Conservation (phyloP, 2,329 filamentous ascomycete genomes). For the Colletotrichum paranaense region DNA sequence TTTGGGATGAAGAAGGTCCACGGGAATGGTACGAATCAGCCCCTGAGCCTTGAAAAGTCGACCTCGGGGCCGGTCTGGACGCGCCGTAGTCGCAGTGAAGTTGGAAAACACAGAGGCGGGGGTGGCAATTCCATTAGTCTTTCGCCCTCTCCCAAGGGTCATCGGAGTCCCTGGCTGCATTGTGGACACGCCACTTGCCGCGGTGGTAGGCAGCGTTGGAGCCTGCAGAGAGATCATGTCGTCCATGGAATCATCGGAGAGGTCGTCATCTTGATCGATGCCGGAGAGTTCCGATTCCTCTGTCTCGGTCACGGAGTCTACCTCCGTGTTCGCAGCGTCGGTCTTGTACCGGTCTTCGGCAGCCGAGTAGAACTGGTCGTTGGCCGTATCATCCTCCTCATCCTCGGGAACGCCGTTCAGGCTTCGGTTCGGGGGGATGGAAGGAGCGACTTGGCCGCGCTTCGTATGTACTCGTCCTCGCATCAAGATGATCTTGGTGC, state of each 20-base stretch:
- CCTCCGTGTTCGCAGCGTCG: constrained; percentile 68
- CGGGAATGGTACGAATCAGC: constrained; percentile 76
- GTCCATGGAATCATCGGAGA: constrained; percentile 92
- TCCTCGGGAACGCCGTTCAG: constrained; percentile 70
- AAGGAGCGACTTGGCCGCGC: constrained; percentile 57
- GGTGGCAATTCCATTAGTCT: constrained; percentile 79
- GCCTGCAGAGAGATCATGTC: constrained; percentile 92
- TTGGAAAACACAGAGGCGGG: constrained; percentile 91
- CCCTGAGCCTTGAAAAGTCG: constrained; percentile 88
- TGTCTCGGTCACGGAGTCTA: constrained; percentile 69
- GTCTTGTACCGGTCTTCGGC: constrained; percentile 80
- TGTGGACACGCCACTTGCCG: constrained; percentile 83
- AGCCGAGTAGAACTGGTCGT: constrained; percentile 93
- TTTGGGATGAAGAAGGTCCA: constrained; percentile 86
- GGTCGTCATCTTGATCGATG: constrained; percentile 74
- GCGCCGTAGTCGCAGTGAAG: constrained; percentile 85
- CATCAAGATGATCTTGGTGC: constrained; percentile 86
- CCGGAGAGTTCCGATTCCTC: constrained; percentile 70
- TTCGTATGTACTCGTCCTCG: constrained; percentile 69
- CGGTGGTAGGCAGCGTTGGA: constrained; percentile 81
- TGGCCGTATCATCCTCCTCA: constrained; percentile 87
- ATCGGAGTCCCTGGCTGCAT: constrained; percentile 85
- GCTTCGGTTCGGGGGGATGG: constrained; percentile 59
- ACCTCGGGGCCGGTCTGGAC: constrained; percentile 77
- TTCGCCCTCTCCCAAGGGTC: constrained; percentile 73